Evolutionary conservation across 352 stramenopile species (phyloP).

Genomic region (Phytophthora kernoviae): DNA sequence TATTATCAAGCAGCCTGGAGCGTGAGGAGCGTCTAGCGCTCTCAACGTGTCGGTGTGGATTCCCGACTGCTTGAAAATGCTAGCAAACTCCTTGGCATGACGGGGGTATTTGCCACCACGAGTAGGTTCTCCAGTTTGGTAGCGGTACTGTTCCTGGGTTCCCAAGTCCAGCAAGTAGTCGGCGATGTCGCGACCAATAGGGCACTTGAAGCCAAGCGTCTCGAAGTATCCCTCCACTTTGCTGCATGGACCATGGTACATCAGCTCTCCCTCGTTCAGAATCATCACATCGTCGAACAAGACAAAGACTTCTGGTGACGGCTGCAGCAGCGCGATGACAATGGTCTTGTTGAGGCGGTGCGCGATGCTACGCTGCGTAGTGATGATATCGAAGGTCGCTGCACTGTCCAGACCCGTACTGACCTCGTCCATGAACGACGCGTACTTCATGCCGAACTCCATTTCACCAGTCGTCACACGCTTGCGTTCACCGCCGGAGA

Average conservation of each 20-base stretch:
- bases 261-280: constrained; percentile 80
- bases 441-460: constrained; percentile 63
- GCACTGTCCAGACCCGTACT: constrained; percentile 59
- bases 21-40: constrained; percentile 15
- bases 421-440: constrained; percentile 90
- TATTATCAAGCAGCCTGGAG: constrained; percentile 21
- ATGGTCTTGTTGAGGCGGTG: constrained; percentile 21
- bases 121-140: constrained; percentile 15
- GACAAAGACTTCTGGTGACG: constrained; percentile 85
- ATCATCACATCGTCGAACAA: constrained; percentile 66
- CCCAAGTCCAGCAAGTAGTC: constrained; percentile 35
- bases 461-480: constrained; percentile 82
- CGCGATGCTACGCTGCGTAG: constrained; percentile 43
- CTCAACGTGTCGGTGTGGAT: constrained; percentile 25
- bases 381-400: constrained; percentile 57
- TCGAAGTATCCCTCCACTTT: constrained; percentile 40
- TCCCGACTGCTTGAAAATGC: constrained; percentile 25
- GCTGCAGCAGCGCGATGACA: constrained; percentile 79
- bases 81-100: constrained; percentile 41
- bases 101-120: constrained; percentile 19
- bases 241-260: constrained; percentile 63
- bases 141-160: constrained; percentile 32
- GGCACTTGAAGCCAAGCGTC: constrained; percentile 37
- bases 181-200: constrained; percentile 31
- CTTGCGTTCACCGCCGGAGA: constrained; percentile 66